These are phyloP conservation scores for Camellia lanceoleosa DNA, from an alignment of 148 eudicot genomes.

Conservation along the genomic window DNA sequence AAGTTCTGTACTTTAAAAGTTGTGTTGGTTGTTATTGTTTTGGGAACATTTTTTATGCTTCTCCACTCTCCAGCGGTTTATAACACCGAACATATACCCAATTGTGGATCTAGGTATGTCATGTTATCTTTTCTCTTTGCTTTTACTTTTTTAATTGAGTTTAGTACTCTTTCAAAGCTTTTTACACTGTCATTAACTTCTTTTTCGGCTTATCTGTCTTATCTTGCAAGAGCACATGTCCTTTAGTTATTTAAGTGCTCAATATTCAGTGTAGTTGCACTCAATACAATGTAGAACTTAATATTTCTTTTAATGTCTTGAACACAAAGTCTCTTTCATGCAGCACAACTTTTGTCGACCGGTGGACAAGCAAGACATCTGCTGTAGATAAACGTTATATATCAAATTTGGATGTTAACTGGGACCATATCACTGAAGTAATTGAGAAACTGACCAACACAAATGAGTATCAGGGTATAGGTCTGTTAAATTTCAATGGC, in stretches of 20 bases:
- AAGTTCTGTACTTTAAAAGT: constrained; percentile 51
- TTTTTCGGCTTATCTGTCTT: neutral
- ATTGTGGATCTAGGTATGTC: constrained; percentile 48
- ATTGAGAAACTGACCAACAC: constrained; percentile 47
- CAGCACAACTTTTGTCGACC: constrained; percentile 63
- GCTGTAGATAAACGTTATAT: constrained; percentile 50
- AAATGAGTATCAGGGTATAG: constrained; percentile 65
- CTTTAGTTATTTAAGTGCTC: neutral
- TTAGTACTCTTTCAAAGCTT: neutral
- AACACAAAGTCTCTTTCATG: constrained; percentile 6
- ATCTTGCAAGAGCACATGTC: constrained; percentile 10
- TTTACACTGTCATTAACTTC: neutral
- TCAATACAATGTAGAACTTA: neutral
- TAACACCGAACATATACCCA: constrained; percentile 43
- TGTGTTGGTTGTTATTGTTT: constrained; percentile 47
- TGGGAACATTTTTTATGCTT: constrained; percentile 59
- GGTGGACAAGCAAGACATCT: constrained; percentile 53
- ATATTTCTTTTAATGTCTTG: constrained; percentile 8
- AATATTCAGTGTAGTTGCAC: neutral
- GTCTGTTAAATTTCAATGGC: constrained; percentile 68
- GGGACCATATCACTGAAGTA: constrained; percentile 55
- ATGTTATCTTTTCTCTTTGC: neutral
- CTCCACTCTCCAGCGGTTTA: constrained; percentile 64
- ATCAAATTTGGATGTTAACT: constrained; percentile 50
- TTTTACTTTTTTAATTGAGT: neutral